phyloP scores from a whole-genome alignment of 305 asterid genomes.

The Ajuga reptans region DNA sequence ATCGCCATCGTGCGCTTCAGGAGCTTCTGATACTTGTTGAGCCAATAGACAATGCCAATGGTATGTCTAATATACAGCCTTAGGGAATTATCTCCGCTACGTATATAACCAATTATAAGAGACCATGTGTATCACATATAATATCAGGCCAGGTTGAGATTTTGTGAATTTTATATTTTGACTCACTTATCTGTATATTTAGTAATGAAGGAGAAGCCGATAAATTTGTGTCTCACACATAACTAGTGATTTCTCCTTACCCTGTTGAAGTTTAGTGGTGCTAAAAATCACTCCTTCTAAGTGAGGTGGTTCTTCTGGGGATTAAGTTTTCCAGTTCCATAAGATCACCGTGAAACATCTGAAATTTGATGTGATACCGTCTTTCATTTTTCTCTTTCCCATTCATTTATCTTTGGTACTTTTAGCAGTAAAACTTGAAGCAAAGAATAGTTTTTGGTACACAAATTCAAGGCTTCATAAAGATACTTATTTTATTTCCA shows the following conservation, averaged over 20 bases:
- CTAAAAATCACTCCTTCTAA: background rate
- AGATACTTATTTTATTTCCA: slow-evolving; percentile 24
- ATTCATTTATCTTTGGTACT: background rate
- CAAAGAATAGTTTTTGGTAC: background rate
- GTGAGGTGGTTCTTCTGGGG: background rate
- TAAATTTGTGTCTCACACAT: background rate
- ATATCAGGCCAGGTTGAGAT: slow-evolving; percentile 2
- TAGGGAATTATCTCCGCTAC: background rate
- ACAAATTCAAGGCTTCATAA: background rate
- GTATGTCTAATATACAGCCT: slow-evolving; percentile 29
- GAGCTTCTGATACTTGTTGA: slow-evolving; percentile 77
- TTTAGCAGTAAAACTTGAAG: background rate
- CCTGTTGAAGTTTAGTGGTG: background rate
- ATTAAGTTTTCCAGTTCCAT: background rate
- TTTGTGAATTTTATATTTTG: background rate
- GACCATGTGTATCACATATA: background rate
- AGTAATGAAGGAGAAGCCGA: slow-evolving; percentile 5
- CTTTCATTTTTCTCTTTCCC: background rate
- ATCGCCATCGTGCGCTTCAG: slow-evolving; percentile 57
- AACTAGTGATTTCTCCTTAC: too few relatives aligned
- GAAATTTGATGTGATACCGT: background rate
- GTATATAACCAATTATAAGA: background rate
- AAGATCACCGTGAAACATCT: background rate
- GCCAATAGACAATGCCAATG: slow-evolving; percentile 82
- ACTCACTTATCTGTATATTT: background rate